Percentiles rank a stretch among this genome's conserved stretches.
Evolutionary conservation across 148 eudicot genomes (phyloP).

Genomic region (Rhododendron henanense): DNA sequence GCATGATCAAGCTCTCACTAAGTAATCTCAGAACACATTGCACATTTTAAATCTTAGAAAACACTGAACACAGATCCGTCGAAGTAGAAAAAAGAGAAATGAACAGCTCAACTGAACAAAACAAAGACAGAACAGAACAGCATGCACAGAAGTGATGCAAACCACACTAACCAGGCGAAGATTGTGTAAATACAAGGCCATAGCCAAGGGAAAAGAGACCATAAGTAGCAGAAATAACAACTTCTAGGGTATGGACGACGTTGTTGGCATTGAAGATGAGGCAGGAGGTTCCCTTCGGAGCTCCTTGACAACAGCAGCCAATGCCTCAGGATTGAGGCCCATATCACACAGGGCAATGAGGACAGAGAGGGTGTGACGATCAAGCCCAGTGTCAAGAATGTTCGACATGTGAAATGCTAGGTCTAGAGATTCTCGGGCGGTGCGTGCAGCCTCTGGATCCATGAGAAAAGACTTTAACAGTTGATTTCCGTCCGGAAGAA

Average conservation of each 20-base stretch:
- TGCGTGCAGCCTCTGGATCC: constrained; percentile 66
- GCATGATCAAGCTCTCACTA: not conserved
- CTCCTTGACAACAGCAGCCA: constrained; percentile 81
- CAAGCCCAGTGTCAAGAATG: constrained; percentile 75
- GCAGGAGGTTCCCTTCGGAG: constrained; percentile 44
- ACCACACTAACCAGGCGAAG: not conserved
- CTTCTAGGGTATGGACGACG: constrained; percentile 22
- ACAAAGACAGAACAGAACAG: not conserved
- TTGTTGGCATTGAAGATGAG: constrained; percentile 21
- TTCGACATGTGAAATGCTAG: constrained; percentile 72
- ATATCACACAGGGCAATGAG: constrained; percentile 68
- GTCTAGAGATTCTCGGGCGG: constrained; percentile 68
- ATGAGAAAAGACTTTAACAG: constrained; percentile 18
- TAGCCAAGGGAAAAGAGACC: not conserved
- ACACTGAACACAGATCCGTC: not conserved
- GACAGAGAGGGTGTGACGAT: constrained; percentile 80
- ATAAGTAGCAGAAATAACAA: not conserved
- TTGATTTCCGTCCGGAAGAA: not conserved
- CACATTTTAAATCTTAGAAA: not conserved
- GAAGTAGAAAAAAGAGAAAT: not conserved
- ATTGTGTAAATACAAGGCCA: not conserved
- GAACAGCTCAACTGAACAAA: not conserved
- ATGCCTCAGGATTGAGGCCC: constrained; percentile 70
- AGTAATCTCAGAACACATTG: not conserved
- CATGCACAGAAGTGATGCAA: not conserved